These are phyloP conservation scores for Tripidium arundinaceum DNA, from an alignment of 202 grass and related monocot genomes.

Conservation along the genomic window DNA sequence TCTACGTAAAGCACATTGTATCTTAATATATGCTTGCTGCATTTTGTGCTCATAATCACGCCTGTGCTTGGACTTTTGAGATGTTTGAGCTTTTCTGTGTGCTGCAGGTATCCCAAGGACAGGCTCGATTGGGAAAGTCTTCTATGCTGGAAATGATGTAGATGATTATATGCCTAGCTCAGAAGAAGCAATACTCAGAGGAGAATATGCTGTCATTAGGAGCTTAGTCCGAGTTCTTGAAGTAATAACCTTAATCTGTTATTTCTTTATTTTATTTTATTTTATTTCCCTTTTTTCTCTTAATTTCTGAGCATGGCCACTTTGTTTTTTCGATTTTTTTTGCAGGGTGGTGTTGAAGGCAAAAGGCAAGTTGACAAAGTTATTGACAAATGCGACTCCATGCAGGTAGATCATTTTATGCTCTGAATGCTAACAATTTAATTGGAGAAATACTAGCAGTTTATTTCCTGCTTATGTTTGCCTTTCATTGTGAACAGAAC, in stretches of 20 bases:
- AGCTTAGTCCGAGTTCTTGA: constrained; percentile 94
- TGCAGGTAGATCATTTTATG: constrained; percentile 70
- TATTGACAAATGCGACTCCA: constrained; percentile 95
- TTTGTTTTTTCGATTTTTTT: constrained; percentile 26
- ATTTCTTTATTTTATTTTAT: constrained; percentile 11
- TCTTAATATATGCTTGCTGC: constrained; percentile 16
- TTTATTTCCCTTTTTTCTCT: neutral
- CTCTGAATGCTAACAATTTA: constrained; percentile 12
- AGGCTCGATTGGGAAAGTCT: constrained; percentile 84
- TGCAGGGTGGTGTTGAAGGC: constrained; percentile 87
- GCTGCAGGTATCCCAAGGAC: constrained; percentile 80
- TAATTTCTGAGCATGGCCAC: constrained; percentile 12
- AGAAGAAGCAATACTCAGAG: constrained; percentile 87
- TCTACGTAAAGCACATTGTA: neutral
- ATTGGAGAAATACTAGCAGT: constrained; percentile 5
- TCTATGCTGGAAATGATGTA: constrained; percentile 71
- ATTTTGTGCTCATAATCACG: constrained; percentile 2
- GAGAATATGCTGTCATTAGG: constrained; percentile 94
- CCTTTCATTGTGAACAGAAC: constrained; percentile 69
- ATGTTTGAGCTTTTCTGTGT: constrained; percentile 15
- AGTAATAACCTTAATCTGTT: constrained; percentile 48
- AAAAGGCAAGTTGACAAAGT: constrained; percentile 99
- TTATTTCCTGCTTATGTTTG: constrained; percentile 18
- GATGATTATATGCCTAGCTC: constrained; percentile 75
- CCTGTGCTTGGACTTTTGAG: constrained; percentile 14